Base-by-base conservation (phyloP, 1,284 basidiomycete species). In the Sporisorium sorghi region DNA sequence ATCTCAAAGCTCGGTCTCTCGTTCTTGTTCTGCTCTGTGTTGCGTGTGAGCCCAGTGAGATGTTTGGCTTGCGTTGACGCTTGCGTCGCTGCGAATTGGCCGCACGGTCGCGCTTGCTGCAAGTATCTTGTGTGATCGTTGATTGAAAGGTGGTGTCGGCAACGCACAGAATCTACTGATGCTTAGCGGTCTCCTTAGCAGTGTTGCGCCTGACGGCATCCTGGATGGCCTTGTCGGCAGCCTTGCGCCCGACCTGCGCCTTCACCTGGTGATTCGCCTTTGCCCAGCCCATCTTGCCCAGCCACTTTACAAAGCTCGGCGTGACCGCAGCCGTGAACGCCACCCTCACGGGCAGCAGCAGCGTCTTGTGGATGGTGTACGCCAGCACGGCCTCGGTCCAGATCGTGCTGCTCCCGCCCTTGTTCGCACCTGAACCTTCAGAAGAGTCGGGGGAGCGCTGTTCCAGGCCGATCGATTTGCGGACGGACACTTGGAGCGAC, bases 331-430 rank as follows among this genome's bases (percentile, higher is more conserved):
- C 94, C 0, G 96, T 97, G 68, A 96, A 85, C 0, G 93, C 95
- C 0, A 97, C 89, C 23, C 97, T 87, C 21, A 98, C 85, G 7
- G 97, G 96, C n/a, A 98, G 84, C 80, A 98, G 91, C 0, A 94
- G 84, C 0, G 94, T 97, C 87, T 99, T 99, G 88, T 99, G 96
- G 57, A 99, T 90, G 9, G 92, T 92, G 85, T 95, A 99, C 8
- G 97, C 96, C 65, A 99, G 87, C 0, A 93, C 89, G 42, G 94
- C 86, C 89, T 97, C 97, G 35, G 95, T 94, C 85, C 93, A 95
- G 9, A 97, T 55, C 17, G 60, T 43, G 19, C 59, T 24, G 49
- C 28, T 56, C 28, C 40, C 30, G 46, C 46, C 46, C 26, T 28
- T 44, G 54, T n/a, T n/a, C n/a, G n/a, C n/a, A n/a, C n/a, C n/a